Base-by-base conservation (phyloP, 352 stramenopile species). In the Pythium plurisporium region DNA sequence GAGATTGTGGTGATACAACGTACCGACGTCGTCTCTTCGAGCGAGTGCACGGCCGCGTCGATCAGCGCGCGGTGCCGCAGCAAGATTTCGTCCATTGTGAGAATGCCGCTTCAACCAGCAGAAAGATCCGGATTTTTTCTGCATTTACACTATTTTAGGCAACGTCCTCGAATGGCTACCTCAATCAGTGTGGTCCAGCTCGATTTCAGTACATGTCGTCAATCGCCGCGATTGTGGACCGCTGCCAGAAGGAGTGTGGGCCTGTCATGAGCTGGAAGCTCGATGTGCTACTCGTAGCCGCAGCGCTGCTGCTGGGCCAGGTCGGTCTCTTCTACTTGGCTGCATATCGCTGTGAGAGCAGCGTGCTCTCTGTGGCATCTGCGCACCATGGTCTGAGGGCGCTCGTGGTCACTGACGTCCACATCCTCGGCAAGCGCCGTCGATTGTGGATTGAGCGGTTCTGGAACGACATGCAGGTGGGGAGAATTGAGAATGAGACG, bases 401-500 rank as follows among this genome's bases (percentile, higher is more conserved):
- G 51, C 63, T 93, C 25, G 64, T 90, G 6, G 67, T 90, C 48
- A 82, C 73, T 63, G 83, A 93, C 60, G 68, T 91, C 5, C 83
- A 93, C 55, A 36, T 93, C 36, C 66, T 93, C 17, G 83, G 83
- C 53, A 86, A 89, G 38, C 67, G 83, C 4, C 66, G 79, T 5
- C 79, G 83, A 15, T 71, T 64, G 17, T 70, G 59, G 50, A 59
- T 85, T 23, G 77, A 90, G 59, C 76, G 79, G 26, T 30, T 72
- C 5, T 93, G 83, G 83, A 76, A 86, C 40, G 83, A 93, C 58
- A 88, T 71, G 79, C 83, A 93, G 42, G 70, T 76, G 22, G n/a
- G n/a, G n/a, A n/a, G n/a, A n/a, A n/a, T n/a, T n/a, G n/a, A n/a
- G n/a, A n/a, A n/a, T n/a, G n/a, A n/a, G n/a, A n/a, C n/a, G n/a